Base-by-base conservation (phyloP, 2,329 filamentous ascomycete genomes). In the Xylaria sp. region DNA sequence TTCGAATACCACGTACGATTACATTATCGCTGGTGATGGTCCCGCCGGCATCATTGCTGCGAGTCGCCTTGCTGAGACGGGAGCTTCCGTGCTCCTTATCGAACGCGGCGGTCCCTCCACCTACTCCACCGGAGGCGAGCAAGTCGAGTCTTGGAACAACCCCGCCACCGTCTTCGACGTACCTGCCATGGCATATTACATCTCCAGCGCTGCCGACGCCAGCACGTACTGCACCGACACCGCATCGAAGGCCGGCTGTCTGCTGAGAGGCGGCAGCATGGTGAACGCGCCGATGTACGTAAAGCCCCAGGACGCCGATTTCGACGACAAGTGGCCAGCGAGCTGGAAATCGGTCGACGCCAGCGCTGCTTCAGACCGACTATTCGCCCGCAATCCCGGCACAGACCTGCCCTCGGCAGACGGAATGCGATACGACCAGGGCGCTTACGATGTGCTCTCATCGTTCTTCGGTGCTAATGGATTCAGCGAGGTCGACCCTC, bases 21-120 rank as follows among this genome's bases (percentile, higher is more conserved):
- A 72, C 46, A 75, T 75, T 17, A 67, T 75, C 8, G 72, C 70
- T 1, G 72, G 72, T 38, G 72, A 66, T 20, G 72, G 72, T 17
- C 66, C 71, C 11, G 66, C 71, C 4, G 72, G 73, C 20, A 63
- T 74, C 52, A 63, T 74, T 18, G 65, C 66, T 1, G 71, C 72
- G 2, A 66, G 70, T 52, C 65, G 71, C 16, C 64, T 75, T 8
- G 70, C 69, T 5, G 71, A 75, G 62, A 65, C 69, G 19, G 71
- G 71, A 26, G 66, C 64, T 34, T 70, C 66, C 8, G 72, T 75
- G 2, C 66, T 75, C 4, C 66, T 75, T 7, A 52, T 75, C 34
- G 73, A 75, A 59, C 69, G 73, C 46, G 72, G 73, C 34, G 65
- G 62, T n/a, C 63, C 70, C 19, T 72, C 72, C 17, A 68, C 67